A percentile compares a stretch with the other conserved stretches of the same genome.
These are phyloP conservation scores for Inosperma sp. DNA, from an alignment of 768 basidiomycete species.

Conservation along the genomic window DNA sequence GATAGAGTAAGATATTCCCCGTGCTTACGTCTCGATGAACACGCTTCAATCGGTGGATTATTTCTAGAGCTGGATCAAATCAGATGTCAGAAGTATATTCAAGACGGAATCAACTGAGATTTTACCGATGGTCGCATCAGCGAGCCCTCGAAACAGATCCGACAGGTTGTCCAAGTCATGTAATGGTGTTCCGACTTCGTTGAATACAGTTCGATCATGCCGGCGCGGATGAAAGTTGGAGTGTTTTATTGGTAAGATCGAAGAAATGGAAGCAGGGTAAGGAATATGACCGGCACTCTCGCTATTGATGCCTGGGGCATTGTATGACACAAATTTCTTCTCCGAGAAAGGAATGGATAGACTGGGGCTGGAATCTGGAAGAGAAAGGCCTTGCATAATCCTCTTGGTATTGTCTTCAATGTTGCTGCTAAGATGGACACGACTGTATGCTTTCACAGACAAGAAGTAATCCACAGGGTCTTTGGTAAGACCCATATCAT, in stretches of 20 bases:
- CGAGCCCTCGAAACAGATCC: background rate
- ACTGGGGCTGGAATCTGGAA: background rate
- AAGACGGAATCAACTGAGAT: slow-evolving; percentile 1
- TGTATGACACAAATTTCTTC: background rate
- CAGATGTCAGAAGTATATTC: slow-evolving; percentile 2
- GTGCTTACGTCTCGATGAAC: slow-evolving; percentile 4
- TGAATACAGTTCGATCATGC: slow-evolving; percentile 1
- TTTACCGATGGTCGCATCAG: slow-evolving; percentile 3
- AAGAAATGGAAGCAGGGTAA: background rate
- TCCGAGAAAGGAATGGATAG: background rate
- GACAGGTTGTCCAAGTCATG: slow-evolving; percentile 4
- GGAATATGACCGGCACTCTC: background rate
- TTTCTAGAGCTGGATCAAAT: background rate
- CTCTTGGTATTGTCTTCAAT: background rate
- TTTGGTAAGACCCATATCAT: background rate
- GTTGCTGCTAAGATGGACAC: background rate
- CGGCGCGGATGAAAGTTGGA: slow-evolving; percentile 5
- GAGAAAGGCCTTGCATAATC: background rate
- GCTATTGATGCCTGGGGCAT: background rate
- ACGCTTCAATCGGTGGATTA: slow-evolving; percentile 1
- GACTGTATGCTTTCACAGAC: background rate
- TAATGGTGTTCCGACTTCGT: slow-evolving; percentile 5
- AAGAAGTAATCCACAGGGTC: background rate
- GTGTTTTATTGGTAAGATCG: background rate
- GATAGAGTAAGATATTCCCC: slow-evolving; percentile 1